Percentiles rank a stretch among this genome's conserved stretches.
Conservation (phyloP, 345 rosid genomes). For the Pugionium dolabratum region DNA sequence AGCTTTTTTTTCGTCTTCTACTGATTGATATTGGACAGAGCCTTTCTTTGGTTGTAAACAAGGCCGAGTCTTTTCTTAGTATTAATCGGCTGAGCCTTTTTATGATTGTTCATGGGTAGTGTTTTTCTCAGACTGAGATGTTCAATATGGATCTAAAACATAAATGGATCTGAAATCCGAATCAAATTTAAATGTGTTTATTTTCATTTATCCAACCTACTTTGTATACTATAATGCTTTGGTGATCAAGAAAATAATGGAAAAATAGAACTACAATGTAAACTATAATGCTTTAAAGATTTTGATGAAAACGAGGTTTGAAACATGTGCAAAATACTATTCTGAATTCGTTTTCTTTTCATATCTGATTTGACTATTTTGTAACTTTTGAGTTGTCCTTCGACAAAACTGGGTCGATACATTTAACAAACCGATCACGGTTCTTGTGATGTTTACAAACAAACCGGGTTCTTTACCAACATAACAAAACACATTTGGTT, state of each 20-base stretch:
- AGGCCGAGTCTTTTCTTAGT: neutral
- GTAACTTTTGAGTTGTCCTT: constrained; percentile 6
- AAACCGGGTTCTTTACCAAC: neutral
- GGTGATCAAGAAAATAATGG: constrained; percentile 9
- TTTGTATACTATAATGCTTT: no score
- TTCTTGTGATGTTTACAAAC: neutral
- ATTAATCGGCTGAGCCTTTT: constrained; percentile 6
- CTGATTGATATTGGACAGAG: neutral
- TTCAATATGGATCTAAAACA: neutral
- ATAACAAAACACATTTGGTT: neutral
- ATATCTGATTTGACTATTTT: constrained; percentile 10
- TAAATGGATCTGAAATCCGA: neutral
- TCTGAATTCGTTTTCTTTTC: neutral
- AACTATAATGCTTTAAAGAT: constrained; percentile 22
- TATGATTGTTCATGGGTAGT: constrained; percentile 1
- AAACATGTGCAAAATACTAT: constrained; percentile 11
- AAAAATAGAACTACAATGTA: neutral
- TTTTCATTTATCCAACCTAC: no score
- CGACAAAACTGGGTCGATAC: neutral
- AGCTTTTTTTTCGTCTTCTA: no score
- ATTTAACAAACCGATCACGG: neutral
- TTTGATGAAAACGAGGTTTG: constrained; percentile 24
- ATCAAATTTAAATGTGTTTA: neutral
- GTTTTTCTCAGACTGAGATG: neutral
- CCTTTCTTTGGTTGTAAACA: constrained; percentile 15